Evolutionary conservation across 805 yeast species (phyloP), one percentile per base, ranked within the genome.

Genomic region (Zygoascus flipseniorum): DNA sequence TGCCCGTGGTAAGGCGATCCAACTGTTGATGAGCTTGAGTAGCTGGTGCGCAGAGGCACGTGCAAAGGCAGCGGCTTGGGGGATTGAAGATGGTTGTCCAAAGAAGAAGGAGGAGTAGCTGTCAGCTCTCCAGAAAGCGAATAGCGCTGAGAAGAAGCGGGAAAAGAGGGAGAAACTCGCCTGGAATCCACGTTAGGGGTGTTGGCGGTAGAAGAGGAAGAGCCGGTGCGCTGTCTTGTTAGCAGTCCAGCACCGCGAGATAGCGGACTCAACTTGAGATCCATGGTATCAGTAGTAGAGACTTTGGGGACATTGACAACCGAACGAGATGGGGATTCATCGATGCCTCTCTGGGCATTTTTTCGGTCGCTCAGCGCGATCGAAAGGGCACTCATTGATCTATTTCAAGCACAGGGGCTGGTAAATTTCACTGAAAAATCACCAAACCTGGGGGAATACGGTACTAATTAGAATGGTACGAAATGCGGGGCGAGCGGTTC

Each of bases 231-330:
- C 18, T 42, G 18, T 10, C 14, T 18, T 11, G 13, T 18, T 42
- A 42, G 26, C 13, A n/a, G 16, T 35, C 39, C 39, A 35, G 16
- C 39, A 5, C 39, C 39, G 16, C 39, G 39, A 2, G 44, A n/a
- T 5, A 18, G 44, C 5, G 44, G 26, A 11, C 26, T 19, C 13
- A 42, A 42, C 20, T 13, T 14, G 16, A 32, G 19, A n/a, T 31
- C 49, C 49, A 46, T 18, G 8, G 41, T 46, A 46, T 46, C 49
- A 31, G 49, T 46, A 16, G 26, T 31, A 31, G 42, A 31, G 19
- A 39, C 31, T 8, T 26, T 26, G 10, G 49, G 49, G 18, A 46
- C 26, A 9, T 46, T 39, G 44, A 42, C 26, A 32, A 46, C 16
- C 11, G 49, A 32, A 8, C 49, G 18, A 6, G 31, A 20, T 8